phyloP scores from a whole-genome alignment of 2,329 filamentous ascomycete species.

The Fusarium concolor region DNA sequence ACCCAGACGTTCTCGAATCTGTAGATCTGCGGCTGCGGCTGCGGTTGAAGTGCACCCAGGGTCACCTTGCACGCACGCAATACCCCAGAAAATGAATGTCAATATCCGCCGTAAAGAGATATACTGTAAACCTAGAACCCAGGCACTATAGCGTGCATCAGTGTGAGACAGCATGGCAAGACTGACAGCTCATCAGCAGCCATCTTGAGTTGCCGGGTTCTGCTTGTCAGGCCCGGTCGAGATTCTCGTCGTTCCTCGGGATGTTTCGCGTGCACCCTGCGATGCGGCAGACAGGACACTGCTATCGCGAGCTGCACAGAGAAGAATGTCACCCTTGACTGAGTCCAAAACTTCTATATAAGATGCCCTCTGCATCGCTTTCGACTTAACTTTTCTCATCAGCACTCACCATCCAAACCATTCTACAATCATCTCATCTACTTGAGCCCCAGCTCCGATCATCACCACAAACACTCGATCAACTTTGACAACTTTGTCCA shows the following conservation, averaged over 20 bases:
- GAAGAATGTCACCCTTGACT: slow-evolving; percentile 19
- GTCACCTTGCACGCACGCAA: neutral
- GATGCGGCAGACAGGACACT: slow-evolving; percentile 14
- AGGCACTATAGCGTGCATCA: slow-evolving; percentile 33
- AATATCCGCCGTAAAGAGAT: slow-evolving; percentile 24
- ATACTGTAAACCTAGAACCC: slow-evolving; percentile 12
- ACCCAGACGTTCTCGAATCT: slow-evolving; percentile 22
- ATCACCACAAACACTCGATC: slow-evolving; percentile 23
- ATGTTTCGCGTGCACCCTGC: slow-evolving; percentile 32
- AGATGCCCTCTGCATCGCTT: slow-evolving; percentile 32
- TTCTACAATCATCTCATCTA: slow-evolving; percentile 42
- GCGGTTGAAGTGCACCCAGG: slow-evolving; percentile 7
- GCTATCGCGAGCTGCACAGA: slow-evolving; percentile 18
- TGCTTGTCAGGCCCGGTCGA: slow-evolving; percentile 18
- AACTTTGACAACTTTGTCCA: slow-evolving; percentile 34
- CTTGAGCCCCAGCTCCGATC: slow-evolving; percentile 38
- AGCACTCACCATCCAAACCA: slow-evolving; percentile 40
- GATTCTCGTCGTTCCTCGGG: slow-evolving; percentile 15
- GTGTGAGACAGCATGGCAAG: slow-evolving; percentile 36
- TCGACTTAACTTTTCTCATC: slow-evolving; percentile 29
- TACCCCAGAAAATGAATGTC: slow-evolving; percentile 27
- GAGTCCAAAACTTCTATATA: slow-evolving; percentile 41
- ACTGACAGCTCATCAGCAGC: slow-evolving; percentile 41
- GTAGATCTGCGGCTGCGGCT: slow-evolving; percentile 21
- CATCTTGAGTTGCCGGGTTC: slow-evolving; percentile 24